Base-by-base conservation (phyloP, 768 basidiomycete species). In the Tylopilus rubrobrunneus region DNA sequence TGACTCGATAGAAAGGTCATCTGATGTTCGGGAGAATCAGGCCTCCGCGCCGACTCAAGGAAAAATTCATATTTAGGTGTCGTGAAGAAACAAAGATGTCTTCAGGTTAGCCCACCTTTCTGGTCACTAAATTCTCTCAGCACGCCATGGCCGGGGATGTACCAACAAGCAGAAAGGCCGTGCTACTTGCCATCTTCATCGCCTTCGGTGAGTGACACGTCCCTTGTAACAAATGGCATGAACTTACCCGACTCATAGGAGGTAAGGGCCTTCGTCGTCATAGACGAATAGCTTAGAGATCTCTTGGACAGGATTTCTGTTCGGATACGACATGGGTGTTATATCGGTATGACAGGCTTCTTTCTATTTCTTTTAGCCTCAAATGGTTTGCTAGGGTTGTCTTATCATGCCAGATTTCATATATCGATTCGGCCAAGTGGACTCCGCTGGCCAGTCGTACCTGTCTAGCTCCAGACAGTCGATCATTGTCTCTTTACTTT, bases 341-440 rank as follows among this genome's bases (percentile, higher is more conserved):
- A 87, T 87, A 56, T 87, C 86, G 51, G 84, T 86, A 56, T 49
- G 77, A 65, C 5, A 5, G 15, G 44, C 19, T 34, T 17, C 19
- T 25, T 45, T 12, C n/a, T 36, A 1, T 52, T 37, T n/a, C 50
- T 49, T 48, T n/a, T 51, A 48, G 55, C 19, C 17, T 51, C 12
- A 49, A 10, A 25, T 15, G 17, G 19, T 14, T 33, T 25, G 31
- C 3, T 61, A 85, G 82, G 88, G 87, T 76, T 88, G 86, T 62
- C 69, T 90, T 31, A 88, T 89, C 54, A 89, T 89, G 85, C 80
- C 80, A 8, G 87, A 89, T 66, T 90, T 90, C 67, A 76, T 87
- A 59, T 59, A 71, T 49, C 80, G 86, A 12, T 89, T 90, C 62
- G 88, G 87, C 31, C 72, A 82, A 61, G 48, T 75, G 4, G 76